These are phyloP conservation scores for Suillus lakei DNA, from an alignment of 768 basidiomycete genomes.

Conservation along the genomic window DNA sequence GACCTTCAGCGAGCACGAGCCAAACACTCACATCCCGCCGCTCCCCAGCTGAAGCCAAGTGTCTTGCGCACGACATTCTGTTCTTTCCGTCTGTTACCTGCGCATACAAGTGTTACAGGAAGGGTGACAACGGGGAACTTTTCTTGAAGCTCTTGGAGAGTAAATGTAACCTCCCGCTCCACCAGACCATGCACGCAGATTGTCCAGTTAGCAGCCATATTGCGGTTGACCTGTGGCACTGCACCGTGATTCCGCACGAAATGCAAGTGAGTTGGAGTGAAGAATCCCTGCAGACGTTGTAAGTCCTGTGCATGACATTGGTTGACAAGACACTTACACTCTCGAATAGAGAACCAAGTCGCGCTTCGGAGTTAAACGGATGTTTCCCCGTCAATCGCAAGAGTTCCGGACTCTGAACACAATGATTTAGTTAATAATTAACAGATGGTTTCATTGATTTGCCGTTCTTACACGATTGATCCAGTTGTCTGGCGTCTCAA, in stretches of 20 bases:
- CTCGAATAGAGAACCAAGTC: slow-evolving; percentile 47
- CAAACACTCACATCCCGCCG: slow-evolving; percentile 41
- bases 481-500: slow-evolving; percentile 47
- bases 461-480: slow-evolving; percentile 35
- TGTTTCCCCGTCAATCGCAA: slow-evolving; percentile 62
- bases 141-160: slow-evolving; percentile 47
- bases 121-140: slow-evolving; percentile 58
- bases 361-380: slow-evolving; percentile 64
- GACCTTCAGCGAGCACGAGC: neutral
- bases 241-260: slow-evolving; percentile 70
- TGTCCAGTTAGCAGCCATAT: slow-evolving; percentile 46
- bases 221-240: slow-evolving; percentile 51
- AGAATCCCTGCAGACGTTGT: slow-evolving; percentile 45
- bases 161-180: slow-evolving; percentile 40
- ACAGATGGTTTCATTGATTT: neutral
- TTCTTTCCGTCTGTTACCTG: slow-evolving; percentile 69
- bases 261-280: slow-evolving; percentile 57
- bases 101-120: slow-evolving; percentile 66
- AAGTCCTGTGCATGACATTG: neutral
- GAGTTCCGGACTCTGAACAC: slow-evolving; percentile 39
- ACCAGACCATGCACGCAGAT: slow-evolving; percentile 47
- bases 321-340: slow-evolving; percentile 29
- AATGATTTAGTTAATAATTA: neutral
- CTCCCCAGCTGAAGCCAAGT: slow-evolving; percentile 62
- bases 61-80: slow-evolving; percentile 64